A percentile compares a stretch with the other conserved stretches of the same genome.
Conservation (phyloP, 2,329 filamentous ascomycete species). For the Davidsoniella australis region DNA sequence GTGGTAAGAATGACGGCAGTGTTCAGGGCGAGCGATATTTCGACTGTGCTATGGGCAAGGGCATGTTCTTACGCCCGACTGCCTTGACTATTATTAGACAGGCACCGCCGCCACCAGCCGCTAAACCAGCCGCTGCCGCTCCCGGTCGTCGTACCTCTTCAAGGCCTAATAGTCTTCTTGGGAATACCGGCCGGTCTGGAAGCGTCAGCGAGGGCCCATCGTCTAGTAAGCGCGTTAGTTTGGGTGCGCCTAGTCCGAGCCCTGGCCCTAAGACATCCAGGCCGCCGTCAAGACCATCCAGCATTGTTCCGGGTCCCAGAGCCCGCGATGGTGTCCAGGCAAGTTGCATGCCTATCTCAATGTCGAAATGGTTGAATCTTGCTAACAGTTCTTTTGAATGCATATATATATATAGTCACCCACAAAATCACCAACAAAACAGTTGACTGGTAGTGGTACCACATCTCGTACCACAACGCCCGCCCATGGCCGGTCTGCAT, state of each 20-base stretch:
- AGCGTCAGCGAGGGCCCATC: conserved; percentile 15
- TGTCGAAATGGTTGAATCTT: neutral
- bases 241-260: conserved; percentile 57
- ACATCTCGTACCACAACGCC: conserved; percentile 50
- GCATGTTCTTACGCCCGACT: conserved; percentile 71
- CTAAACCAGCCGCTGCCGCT: conserved; percentile 17
- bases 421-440: conserved; percentile 65
- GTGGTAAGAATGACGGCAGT: conserved; percentile 86
- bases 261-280: conserved; percentile 42
- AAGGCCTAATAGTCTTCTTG: conserved; percentile 32
- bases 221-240: conserved; percentile 34
- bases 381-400: neutral
- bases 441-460: conserved; percentile 29
- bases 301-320: conserved; percentile 21
- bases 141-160: conserved; percentile 20
- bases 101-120: conserved; percentile 19
- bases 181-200: conserved; percentile 17
- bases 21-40: conserved; percentile 83
- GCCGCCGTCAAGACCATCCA: conserved; percentile 24
- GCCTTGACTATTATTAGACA: conserved; percentile 45
- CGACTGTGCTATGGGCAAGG: conserved; percentile 55
- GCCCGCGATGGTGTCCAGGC: conserved; percentile 5
- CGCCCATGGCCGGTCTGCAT: conserved; percentile 28
- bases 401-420: conserved; percentile 38
- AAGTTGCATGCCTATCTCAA: neutral